Conservation (phyloP, 257 asterid genomes). For the Nicotiana undulata region DNA sequence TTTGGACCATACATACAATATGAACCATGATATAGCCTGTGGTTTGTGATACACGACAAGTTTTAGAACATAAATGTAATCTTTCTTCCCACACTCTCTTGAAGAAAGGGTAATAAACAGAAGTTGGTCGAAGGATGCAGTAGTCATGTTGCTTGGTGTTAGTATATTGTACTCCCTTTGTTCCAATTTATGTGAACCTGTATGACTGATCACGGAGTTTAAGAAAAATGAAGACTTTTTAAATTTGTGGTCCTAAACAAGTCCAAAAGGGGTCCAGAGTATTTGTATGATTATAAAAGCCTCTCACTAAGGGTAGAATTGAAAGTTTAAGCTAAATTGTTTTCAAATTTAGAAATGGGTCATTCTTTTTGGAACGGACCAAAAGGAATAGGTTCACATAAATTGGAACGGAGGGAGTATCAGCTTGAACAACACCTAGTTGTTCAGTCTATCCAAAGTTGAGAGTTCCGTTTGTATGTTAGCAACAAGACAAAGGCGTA, state of each 20-base stretch:
- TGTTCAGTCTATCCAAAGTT: neutral
- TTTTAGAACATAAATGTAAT: neutral
- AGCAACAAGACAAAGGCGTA: neutral
- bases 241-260: too few relatives aligned
- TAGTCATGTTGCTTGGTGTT: neutral
- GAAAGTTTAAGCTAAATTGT: too few relatives aligned
- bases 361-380: too few relatives aligned
- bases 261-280: too few relatives aligned
- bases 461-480: neutral
- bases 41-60: neutral
- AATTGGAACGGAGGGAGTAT: too few relatives aligned
- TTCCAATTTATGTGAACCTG: too few relatives aligned
- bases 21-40: neutral
- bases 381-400: too few relatives aligned
- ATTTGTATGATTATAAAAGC: too few relatives aligned
- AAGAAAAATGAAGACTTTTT: too few relatives aligned
- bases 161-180: neutral
- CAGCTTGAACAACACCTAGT: neutral
- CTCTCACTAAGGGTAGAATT: too few relatives aligned
- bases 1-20: neutral
- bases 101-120: neutral
- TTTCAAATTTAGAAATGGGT: too few relatives aligned
- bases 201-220: too few relatives aligned
- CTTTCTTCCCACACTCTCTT: neutral
- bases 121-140: neutral